Evolutionary conservation across 2,329 filamentous ascomycete species (phyloP), one percentile per base, ranked within the genome.

Genomic region (Talaromyces sp.): DNA sequence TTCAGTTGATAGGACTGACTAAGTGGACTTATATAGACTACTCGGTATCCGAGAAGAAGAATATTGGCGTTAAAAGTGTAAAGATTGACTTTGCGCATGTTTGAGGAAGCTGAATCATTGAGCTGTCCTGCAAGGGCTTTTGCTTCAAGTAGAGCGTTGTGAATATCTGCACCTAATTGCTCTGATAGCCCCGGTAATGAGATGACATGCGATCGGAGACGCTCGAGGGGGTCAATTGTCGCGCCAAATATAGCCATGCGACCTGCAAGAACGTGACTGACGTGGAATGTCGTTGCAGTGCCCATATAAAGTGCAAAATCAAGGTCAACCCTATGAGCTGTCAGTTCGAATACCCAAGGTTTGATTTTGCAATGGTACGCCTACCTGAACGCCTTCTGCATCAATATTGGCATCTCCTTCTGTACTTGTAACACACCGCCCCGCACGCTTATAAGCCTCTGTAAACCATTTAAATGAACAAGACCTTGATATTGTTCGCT

Each of bases 241-340:
- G 56, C 8, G 22, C 35, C 61, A 13, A 45, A 43, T n/a, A 45
- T 49, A 5, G 16, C 22, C 41, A 43, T 35, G 31, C 41, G 37
- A 41, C 24, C 37, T 24, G 52, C 31, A 43, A 59, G 19, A 1
- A 64, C 27, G 14, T 62, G 27, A 16, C 41, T 37, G 7, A 49
- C 49, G 31, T 52, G 4, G 31, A 67, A 67, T 16, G 43, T 64
- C 19, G 58, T 67, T 16, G 62, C 13, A 16, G 65, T 59, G 13
- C 65, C 65, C 62, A 50, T 67, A 35, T 64, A 52, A 10, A 67
- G 43, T 24, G 62, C 62, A 49, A 62, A 67, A 27, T 67, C 65
- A 14, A 67, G 63, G 22, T 67, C 62, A 35, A 64, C 37, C 47
- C 65, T 67, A 19, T 31, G 16, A 24, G 22, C 19, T 13, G 10